Percentiles rank a stretch among this genome's conserved stretches.
Evolutionary conservation across 2,329 filamentous ascomycete species (phyloP).

Genomic region (Zasmidium angulare): DNA sequence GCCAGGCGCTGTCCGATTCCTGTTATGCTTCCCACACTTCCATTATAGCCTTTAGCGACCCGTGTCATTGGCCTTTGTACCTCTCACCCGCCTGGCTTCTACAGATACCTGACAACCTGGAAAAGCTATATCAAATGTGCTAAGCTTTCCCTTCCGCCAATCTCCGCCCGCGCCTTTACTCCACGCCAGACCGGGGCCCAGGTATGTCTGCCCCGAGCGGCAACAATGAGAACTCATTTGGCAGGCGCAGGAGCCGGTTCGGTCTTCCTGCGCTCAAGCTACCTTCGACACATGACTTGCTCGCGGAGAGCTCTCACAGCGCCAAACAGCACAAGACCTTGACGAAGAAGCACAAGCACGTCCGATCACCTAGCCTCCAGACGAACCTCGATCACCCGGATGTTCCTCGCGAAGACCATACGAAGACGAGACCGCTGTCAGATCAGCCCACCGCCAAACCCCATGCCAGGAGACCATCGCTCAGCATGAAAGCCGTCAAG

Average conservation of each 20-base stretch:
- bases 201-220: slow-evolving; percentile 22
- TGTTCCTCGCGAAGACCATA: slow-evolving; percentile 21
- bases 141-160: slow-evolving; percentile 2
- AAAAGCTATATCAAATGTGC: background rate
- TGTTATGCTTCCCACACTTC: background rate
- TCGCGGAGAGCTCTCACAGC: slow-evolving; percentile 9
- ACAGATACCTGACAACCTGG: background rate
- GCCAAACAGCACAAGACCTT: slow-evolving; percentile 14
- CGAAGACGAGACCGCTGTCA: slow-evolving; percentile 18
- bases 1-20: no score
- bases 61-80: background rate
- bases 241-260: slow-evolving; percentile 35
- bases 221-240: slow-evolving; percentile 32
- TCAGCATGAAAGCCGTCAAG: slow-evolving; percentile 28
- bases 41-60: background rate
- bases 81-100: background rate
- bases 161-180: slow-evolving; percentile 2
- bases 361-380: slow-evolving; percentile 18
- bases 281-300: slow-evolving; percentile 17
- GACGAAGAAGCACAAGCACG: slow-evolving; percentile 29
- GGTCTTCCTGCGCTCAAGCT: slow-evolving; percentile 31
- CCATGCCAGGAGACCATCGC: slow-evolving; percentile 25
- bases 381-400: slow-evolving; percentile 27
- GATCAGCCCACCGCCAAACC: slow-evolving; percentile 23
- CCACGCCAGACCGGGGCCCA: slow-evolving; percentile 3